Evolutionary conservation across 768 basidiomycete species (phyloP).

Genomic region (Lyophyllum atratum): DNA sequence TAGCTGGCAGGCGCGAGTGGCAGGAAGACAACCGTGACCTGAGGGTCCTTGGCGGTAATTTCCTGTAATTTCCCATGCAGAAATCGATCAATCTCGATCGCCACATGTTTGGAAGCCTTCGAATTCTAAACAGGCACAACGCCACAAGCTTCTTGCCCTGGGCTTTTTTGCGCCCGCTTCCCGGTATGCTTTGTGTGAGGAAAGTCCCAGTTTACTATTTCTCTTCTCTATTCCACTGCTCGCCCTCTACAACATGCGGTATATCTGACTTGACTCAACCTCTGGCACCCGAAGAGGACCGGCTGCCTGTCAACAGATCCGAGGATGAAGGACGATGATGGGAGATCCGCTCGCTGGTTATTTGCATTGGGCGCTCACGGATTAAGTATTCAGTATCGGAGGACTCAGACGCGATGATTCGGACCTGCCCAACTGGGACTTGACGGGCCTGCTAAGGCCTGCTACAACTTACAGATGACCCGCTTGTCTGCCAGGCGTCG

Average conservation of each 20-base stretch:
- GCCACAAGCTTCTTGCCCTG: conserved; percentile 4
- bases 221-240: neutral
- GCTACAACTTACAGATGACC: neutral
- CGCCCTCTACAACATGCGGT: neutral
- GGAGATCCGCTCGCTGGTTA: neutral
- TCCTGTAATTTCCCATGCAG: conserved; percentile 15
- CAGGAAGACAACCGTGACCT: neutral
- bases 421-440: neutral
- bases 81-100: conserved; percentile 15
- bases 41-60: conserved; percentile 1
- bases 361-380: neutral
- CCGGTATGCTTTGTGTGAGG: neutral
- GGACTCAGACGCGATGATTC: neutral
- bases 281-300: neutral
- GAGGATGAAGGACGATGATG: neutral
- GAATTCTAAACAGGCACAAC: conserved; percentile 10
- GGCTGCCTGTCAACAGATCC: neutral
- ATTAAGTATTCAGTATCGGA: neutral
- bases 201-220: neutral
- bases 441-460: neutral
- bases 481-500: neutral
- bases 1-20: conserved; percentile 1
- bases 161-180: neutral
- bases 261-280: neutral
- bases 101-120: conserved; percentile 1